Evolutionary conservation across 108 stramenopile genomes (phyloP), one percentile per base, ranked within the genome.

Genomic region (Cylindrotheca fusiformis): DNA sequence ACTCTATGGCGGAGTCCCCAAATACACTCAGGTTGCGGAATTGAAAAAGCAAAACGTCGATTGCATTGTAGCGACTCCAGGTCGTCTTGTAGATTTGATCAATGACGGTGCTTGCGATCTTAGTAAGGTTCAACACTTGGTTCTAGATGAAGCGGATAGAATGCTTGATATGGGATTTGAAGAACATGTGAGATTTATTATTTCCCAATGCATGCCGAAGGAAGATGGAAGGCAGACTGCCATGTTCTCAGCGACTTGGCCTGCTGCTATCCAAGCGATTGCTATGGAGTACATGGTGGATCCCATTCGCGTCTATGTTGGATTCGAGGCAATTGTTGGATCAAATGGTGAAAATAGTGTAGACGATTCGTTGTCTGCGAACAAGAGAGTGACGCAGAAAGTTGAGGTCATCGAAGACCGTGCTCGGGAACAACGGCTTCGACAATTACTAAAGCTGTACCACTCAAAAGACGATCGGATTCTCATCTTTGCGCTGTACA

Each of bases 161-260:
- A 97, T 99, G 97, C 78, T 99, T 25, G 98, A 99, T 72, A 96
- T 98, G 95, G 96, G 98, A 21, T 97, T 72, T 46, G 61, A 68
- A 63, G 78, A 91, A 52, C 86, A 92, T 71, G 86, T 95, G 2
- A 78, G 87, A 5, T 80, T 53, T 49, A 95, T 95, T 56, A 90
- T 93, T 49, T 77, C 76, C 12, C 24, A 84, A 19, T 88, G 87
- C 63, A 54, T 68, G 46, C 49, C 70, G 14, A 77, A 82, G 27
- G 79, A 87, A 53, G 55, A 66, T 31, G 79, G 68, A 12, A 81
- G 98, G 14, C 97, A 96, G 71, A 97, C 96, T 33, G 92, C 90
- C 57, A 97, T 99, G 97, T 99, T 98, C 76, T 90, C 88, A 5
- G 98, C 98, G 18, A 99, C 98, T 14, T 99, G 98, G 98, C 98